phyloP scores from a whole-genome alignment of 495 filamentous ascomycete genomes.

The Trichoderma reesei region DNA sequence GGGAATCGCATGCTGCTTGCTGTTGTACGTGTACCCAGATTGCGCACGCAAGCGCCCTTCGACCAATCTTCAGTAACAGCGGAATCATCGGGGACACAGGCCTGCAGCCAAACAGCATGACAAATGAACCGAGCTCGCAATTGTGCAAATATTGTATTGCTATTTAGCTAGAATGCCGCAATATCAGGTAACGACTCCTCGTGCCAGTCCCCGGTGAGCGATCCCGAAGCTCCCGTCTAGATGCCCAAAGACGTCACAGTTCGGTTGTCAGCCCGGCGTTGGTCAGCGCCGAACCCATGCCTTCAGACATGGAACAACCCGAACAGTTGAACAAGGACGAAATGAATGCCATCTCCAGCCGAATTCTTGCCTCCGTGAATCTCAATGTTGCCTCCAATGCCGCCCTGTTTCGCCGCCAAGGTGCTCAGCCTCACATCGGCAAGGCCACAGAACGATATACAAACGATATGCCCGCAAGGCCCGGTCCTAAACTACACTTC shows the following conservation, averaged over 20 bases:
- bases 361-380: not conserved
- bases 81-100: not conserved
- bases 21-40: not conserved
- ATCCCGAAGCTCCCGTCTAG: not conserved
- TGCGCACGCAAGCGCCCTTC: not conserved
- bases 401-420: not conserved
- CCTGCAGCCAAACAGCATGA: not conserved
- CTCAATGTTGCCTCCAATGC: too few relatives aligned
- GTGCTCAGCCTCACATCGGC: not conserved
- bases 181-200: not conserved
- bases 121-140: not conserved
- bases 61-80: too few relatives aligned
- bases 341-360: not conserved
- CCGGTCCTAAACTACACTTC: not conserved
- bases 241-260: not conserved
- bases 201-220: not conserved
- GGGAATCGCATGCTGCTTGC: not conserved
- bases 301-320: not conserved
- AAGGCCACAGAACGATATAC: not conserved
- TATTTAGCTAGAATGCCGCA: not conserved
- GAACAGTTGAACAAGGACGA: not conserved
- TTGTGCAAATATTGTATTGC: not conserved
- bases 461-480: too few relatives aligned
- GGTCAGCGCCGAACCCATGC: not conserved
- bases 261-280: not conserved